Evolutionary conservation across 768 basidiomycete genomes (phyloP).

Genomic region (Fomitopsis serialis): DNA sequence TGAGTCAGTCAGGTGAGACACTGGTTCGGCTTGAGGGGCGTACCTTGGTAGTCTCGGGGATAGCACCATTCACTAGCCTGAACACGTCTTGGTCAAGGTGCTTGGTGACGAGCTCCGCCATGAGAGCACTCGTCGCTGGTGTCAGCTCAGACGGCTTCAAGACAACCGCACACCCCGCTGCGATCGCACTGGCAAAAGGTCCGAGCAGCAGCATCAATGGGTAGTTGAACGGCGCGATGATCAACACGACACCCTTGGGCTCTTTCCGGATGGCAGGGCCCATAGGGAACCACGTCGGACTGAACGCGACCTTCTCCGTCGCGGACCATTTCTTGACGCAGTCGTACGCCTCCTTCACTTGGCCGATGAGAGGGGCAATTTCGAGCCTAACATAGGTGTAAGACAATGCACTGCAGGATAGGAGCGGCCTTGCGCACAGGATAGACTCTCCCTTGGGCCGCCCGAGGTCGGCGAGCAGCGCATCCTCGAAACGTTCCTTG

Average conservation of each 20-base stretch:
- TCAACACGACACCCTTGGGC: conserved; percentile 67
- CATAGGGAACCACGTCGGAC: conserved; percentile 49
- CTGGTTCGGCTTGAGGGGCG: neutral
- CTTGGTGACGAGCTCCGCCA: conserved; percentile 63
- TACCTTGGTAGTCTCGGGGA: conserved; percentile 59
- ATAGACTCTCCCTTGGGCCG: conserved; percentile 53
- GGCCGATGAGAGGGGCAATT: conserved; percentile 45
- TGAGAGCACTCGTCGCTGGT: conserved; percentile 49
- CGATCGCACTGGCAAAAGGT: conserved; percentile 64
- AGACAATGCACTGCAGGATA: neutral
- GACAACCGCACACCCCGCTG: conserved; percentile 67
- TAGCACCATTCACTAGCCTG: conserved; percentile 62
- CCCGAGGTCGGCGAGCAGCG: conserved; percentile 58
- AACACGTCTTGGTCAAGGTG: conserved; percentile 66
- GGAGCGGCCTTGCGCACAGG: conserved; percentile 28
- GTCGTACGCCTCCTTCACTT: conserved; percentile 47
- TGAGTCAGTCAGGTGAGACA: neutral
- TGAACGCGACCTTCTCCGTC: conserved; percentile 51
- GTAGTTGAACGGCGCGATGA: conserved; percentile 74
- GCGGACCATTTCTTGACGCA: conserved; percentile 71
- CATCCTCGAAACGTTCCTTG: conserved; percentile 46
- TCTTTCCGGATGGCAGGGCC: conserved; percentile 63
- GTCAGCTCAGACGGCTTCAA: conserved; percentile 74
- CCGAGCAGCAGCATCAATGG: conserved; percentile 54
- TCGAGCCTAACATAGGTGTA: conserved; percentile 46